Percentiles rank a stretch among this genome's conserved stretches.
These are phyloP conservation scores for Cryptococcus neoformans DNA, from an alignment of 1,284 basidiomycete species.

Conservation along the genomic window DNA sequence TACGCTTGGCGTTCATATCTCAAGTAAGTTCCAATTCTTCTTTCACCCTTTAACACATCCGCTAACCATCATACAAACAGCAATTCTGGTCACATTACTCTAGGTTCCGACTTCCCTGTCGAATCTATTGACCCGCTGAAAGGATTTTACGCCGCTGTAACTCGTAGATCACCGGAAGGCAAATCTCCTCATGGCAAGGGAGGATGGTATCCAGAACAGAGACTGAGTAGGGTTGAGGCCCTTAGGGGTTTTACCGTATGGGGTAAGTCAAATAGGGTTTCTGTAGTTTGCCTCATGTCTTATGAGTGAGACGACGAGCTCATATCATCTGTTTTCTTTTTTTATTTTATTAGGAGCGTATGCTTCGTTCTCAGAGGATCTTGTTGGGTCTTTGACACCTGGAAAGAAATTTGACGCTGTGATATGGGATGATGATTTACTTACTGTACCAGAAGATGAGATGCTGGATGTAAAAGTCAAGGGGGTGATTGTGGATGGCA, in stretches of 20 bases:
- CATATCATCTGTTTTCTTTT: no score
- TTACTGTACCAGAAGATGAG: conserved; percentile 46
- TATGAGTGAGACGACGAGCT: no score
- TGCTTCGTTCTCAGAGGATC: conserved; percentile 65
- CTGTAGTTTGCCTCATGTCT: no score
- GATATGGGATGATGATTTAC: conserved; percentile 57
- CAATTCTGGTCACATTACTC: conserved; percentile 59
- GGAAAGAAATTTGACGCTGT: conserved; percentile 87
- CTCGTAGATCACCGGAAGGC: conserved; percentile 65
- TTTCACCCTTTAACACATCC: background rate
- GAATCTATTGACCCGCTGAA: conserved; percentile 55
- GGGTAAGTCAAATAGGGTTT: conserved; percentile 31
- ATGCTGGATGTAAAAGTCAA: conserved; percentile 69
- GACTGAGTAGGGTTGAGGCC: conserved; percentile 66
- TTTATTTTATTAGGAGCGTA: conserved; percentile 67
- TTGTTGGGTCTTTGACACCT: conserved; percentile 61
- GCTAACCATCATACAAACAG: conserved; percentile 39
- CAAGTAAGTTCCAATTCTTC: conserved; percentile 52
- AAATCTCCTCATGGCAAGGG: conserved; percentile 72
- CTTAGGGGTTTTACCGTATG: conserved; percentile 74
- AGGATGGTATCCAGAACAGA: conserved; percentile 75
- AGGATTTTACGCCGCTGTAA: conserved; percentile 83
- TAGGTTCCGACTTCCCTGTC: conserved; percentile 91
- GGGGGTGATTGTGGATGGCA: conserved; percentile 75
- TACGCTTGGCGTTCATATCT: conserved; percentile 83